Conservation (phyloP, 2,329 filamentous ascomycete genomes). For the Microsporum audouinii region DNA sequence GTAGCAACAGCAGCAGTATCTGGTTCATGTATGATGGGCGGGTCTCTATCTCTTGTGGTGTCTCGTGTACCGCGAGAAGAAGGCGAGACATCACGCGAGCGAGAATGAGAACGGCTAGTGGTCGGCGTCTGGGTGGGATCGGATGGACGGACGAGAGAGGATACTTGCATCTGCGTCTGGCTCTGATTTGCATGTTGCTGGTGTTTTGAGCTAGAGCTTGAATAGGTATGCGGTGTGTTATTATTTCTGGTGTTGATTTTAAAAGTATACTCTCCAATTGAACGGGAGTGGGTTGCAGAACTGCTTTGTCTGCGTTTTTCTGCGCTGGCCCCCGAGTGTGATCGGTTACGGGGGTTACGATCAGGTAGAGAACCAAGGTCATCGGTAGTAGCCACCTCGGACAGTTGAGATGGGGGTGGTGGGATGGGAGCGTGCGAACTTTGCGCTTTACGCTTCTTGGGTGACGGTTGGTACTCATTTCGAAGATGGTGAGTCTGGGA, state of each 20-base stretch:
- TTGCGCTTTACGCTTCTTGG: conserved; percentile 71
- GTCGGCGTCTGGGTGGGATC: background rate
- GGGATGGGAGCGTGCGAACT: conserved; percentile 42
- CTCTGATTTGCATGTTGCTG: background rate
- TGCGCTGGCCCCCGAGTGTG: background rate
- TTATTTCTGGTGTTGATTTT: background rate
- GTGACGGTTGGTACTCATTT: conserved; percentile 58
- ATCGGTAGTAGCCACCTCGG: conserved; percentile 22
- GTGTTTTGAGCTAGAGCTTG: background rate
- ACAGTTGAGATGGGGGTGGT: conserved; percentile 40
- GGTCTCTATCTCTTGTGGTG: background rate
- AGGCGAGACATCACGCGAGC: background rate
- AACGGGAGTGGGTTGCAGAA: background rate
- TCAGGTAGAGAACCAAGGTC: background rate
- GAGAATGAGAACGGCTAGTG: background rate
- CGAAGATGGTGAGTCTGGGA: conserved; percentile 29
- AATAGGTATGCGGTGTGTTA: background rate
- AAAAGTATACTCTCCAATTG: background rate
- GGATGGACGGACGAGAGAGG: background rate
- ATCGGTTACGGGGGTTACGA: background rate
- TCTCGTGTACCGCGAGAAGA: background rate
- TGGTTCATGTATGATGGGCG: background rate
- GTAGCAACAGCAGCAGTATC: background rate
- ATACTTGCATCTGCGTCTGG: conserved; percentile 4
- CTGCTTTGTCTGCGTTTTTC: background rate